Percentiles rank a stretch among this genome's conserved stretches.
Evolutionary conservation across 2,329 filamentous ascomycete genomes (phyloP).

Genomic region (Taxawa tesnikishii): DNA sequence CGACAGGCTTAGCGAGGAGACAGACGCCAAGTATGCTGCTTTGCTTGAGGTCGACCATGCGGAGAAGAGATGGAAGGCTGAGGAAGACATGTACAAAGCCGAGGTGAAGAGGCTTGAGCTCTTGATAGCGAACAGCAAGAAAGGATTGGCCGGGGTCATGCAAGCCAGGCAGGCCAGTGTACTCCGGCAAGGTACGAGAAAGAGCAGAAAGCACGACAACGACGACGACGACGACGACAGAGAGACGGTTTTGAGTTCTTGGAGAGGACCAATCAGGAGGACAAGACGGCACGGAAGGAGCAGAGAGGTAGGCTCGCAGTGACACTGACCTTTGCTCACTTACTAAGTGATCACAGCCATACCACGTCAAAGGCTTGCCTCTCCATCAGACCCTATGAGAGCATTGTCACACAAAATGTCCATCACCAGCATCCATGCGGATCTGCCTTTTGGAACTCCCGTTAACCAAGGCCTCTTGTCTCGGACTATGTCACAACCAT

Average conservation of each 20-base stretch:
- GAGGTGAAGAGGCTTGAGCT: constrained; percentile 33
- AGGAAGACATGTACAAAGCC: constrained; percentile 23
- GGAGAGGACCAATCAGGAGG: constrained; percentile 14
- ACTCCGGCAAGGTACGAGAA: constrained; percentile 17
- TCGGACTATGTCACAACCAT: constrained; percentile 6
- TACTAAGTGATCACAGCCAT: constrained; percentile 15
- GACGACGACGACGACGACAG: constrained; percentile 11
- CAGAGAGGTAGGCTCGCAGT: constrained; percentile 17
- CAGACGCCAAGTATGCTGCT: constrained; percentile 10
- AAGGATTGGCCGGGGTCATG: constrained; percentile 28
- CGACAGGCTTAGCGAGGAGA: constrained; percentile 15
- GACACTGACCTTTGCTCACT: not conserved
- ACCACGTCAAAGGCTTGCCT: constrained; percentile 14
- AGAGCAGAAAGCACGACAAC: constrained; percentile 12
- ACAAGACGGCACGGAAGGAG: constrained; percentile 12
- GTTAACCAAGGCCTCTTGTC: not conserved
- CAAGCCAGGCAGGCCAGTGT: constrained; percentile 28
- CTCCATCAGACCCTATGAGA: constrained; percentile 26
- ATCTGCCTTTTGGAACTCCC: constrained; percentile 22
- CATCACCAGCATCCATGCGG: constrained; percentile 14
- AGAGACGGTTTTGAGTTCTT: constrained; percentile 22
- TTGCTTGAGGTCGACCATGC: constrained; percentile 14
- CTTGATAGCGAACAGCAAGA: constrained; percentile 27
- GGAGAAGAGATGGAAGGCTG: constrained; percentile 19
- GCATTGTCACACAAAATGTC: constrained; percentile 26